Percentiles rank a stretch among this genome's conserved stretches.
Conservation (phyloP, 2,329 filamentous ascomycete species). For the Tothia fuscella region DNA sequence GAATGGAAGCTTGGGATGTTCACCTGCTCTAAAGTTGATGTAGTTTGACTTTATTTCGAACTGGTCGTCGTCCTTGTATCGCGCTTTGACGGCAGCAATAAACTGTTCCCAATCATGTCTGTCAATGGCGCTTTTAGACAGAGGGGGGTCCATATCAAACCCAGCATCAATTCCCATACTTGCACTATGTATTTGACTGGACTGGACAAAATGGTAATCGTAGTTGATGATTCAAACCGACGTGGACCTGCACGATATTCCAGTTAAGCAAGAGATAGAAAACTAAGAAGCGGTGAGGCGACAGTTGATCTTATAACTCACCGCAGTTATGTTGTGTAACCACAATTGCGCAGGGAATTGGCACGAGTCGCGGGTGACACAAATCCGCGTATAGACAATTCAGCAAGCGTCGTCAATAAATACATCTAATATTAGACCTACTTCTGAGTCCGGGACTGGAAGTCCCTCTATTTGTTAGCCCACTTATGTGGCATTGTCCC, state of each 20-base stretch:
- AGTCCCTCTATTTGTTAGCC: no score
- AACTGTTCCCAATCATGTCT: constrained; percentile 16
- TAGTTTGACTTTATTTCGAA: constrained; percentile 19
- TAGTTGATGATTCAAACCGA: neutral
- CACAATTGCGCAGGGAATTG: no score
- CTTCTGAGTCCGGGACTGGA: no score
- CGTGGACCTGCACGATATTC: neutral
- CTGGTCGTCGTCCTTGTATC: constrained; percentile 15
- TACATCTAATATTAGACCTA: no score
- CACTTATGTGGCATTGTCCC: no score
- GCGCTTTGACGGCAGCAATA: constrained; percentile 15
- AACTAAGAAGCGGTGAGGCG: no score
- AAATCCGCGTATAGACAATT: no score
- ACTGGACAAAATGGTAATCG: neutral
- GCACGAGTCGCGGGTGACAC: no score
- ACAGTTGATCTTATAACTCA: no score
- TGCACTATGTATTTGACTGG: constrained; percentile 7
- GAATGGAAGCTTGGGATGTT: constrained; percentile 18
- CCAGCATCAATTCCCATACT: constrained; percentile 20
- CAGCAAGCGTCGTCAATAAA: no score
- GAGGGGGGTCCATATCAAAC: constrained; percentile 20
- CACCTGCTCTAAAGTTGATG: constrained; percentile 19
- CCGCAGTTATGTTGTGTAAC: no score
- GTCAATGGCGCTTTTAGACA: constrained; percentile 17
- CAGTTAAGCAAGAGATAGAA: neutral